Conservation (phyloP, 257 asterid species). For the Penstemon barbatus region DNA sequence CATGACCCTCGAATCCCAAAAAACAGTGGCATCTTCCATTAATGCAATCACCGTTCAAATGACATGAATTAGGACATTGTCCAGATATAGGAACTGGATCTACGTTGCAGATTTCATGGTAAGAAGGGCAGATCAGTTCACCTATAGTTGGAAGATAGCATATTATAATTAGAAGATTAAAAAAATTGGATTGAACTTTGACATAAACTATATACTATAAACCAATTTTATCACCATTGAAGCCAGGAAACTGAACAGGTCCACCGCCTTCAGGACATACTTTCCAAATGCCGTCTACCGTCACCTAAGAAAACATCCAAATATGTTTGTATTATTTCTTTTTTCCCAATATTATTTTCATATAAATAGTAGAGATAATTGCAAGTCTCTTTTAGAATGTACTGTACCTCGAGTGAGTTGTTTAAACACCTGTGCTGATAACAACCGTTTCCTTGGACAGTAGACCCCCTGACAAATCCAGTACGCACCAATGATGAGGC, state of each 20-base stretch:
- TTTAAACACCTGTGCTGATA: slow-evolving; percentile 81
- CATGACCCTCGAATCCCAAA: slow-evolving; percentile 87
- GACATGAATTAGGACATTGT: slow-evolving; percentile 81
- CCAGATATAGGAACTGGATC: slow-evolving; percentile 64
- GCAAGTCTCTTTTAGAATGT: not conserved
- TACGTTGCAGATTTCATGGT: slow-evolving; percentile 80
- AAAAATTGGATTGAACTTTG: not conserved
- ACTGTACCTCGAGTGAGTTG: slow-evolving; percentile 71
- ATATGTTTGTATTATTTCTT: not conserved
- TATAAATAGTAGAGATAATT: not conserved
- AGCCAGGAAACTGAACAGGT: slow-evolving; percentile 72
- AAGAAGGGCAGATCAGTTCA: slow-evolving; percentile 88
- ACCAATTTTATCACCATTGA: slow-evolving; percentile 58
- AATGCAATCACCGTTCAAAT: slow-evolving; percentile 85
- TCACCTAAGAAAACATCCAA: slow-evolving; percentile 52
- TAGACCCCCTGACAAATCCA: slow-evolving; percentile 90
- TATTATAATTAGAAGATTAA: not conserved
- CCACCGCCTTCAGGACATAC: slow-evolving; percentile 86
- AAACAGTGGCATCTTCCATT: slow-evolving; percentile 86
- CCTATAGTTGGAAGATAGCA: slow-evolving; percentile 46
- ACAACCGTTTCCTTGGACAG: slow-evolving; percentile 92
- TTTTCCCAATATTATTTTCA: not conserved
- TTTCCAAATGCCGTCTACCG: slow-evolving; percentile 89
- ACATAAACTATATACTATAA: slow-evolving; percentile 19
- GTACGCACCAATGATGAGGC: slow-evolving; percentile 82